A percentile compares a stretch with the other conserved stretches of the same genome.
Evolutionary conservation across 1,139 yeast species (phyloP).

Genomic region (Eremothecium sinecaudum): DNA sequence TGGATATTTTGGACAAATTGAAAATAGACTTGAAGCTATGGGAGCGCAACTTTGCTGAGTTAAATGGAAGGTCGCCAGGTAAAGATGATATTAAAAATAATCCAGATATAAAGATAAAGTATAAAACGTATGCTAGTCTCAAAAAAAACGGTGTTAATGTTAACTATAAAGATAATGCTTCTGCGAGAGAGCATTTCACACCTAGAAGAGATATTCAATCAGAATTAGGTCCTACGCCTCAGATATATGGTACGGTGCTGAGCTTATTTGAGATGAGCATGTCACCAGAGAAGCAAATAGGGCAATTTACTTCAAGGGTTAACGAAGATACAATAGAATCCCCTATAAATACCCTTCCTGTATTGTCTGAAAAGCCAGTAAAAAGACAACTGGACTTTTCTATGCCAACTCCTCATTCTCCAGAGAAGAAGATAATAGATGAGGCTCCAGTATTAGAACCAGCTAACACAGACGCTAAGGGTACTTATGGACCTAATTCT

Average conservation of each 20-base stretch:
- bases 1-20: constrained; percentile 25
- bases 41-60: constrained; percentile 25
- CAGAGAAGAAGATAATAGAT: constrained; percentile 10
- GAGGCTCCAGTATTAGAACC: constrained; percentile 1
- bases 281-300: constrained; percentile 18
- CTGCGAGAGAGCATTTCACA: constrained; percentile 3
- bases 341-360: neutral
- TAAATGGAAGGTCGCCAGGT: constrained; percentile 22
- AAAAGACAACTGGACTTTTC: constrained; percentile 15
- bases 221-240: constrained; percentile 31
- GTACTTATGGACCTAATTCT: constrained; percentile 27
- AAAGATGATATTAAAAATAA: constrained; percentile 23
- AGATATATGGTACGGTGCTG: constrained; percentile 28
- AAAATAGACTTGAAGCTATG: constrained; percentile 25
- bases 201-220: constrained; percentile 4
- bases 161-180: neutral
- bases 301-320: constrained; percentile 1
- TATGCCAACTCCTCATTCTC: constrained; percentile 15
- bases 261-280: constrained; percentile 28
- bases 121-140: constrained; percentile 24
- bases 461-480: neutral
- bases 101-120: constrained; percentile 23
- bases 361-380: constrained; percentile 3
- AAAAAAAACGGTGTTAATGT: constrained; percentile 13
- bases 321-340: neutral